These are phyloP conservation scores for Trifolium repens DNA, from an alignment of 306 rosid species.

Conservation along the genomic window DNA sequence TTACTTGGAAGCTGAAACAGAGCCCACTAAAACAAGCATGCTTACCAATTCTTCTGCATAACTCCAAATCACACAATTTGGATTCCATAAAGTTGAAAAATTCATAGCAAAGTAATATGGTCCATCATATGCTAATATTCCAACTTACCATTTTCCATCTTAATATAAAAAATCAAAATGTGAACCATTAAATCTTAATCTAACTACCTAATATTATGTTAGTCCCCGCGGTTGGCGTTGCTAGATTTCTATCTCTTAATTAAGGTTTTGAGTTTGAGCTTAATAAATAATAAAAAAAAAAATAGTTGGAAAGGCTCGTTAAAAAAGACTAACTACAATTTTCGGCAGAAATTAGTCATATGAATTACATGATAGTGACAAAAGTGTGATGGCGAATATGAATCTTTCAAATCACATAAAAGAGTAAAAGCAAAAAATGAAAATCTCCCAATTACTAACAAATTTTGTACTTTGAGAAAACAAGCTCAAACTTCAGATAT, in stretches of 20 bases:
- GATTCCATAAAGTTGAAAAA: constrained; percentile 23
- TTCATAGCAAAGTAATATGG: constrained; percentile 1
- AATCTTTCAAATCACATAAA: background rate
- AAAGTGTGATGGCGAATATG: background rate
- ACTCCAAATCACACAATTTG: constrained; percentile 18
- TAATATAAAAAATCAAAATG: background rate
- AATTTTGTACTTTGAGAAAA: background rate
- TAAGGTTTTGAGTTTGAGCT: background rate
- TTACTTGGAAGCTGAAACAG: constrained; percentile 58
- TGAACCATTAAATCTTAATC: background rate
- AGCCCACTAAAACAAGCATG: constrained; percentile 57
- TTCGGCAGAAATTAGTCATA: background rate
- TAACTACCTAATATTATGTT: background rate
- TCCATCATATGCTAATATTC: background rate
- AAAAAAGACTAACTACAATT: background rate
- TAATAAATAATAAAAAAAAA: no score
- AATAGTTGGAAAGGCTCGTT: no score
- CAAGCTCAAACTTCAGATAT: background rate
- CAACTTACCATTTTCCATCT: background rate
- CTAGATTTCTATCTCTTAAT: background rate
- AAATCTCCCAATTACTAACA: background rate
- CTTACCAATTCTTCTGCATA: constrained; percentile 40
- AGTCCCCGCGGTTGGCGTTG: background rate
- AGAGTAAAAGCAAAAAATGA: no score
- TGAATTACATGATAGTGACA: background rate